A percentile compares a stretch with the other conserved stretches of the same genome.
These are phyloP conservation scores for Cryphonectria carpinicola DNA, from an alignment of 2,329 filamentous ascomycete genomes.

Conservation along the genomic window DNA sequence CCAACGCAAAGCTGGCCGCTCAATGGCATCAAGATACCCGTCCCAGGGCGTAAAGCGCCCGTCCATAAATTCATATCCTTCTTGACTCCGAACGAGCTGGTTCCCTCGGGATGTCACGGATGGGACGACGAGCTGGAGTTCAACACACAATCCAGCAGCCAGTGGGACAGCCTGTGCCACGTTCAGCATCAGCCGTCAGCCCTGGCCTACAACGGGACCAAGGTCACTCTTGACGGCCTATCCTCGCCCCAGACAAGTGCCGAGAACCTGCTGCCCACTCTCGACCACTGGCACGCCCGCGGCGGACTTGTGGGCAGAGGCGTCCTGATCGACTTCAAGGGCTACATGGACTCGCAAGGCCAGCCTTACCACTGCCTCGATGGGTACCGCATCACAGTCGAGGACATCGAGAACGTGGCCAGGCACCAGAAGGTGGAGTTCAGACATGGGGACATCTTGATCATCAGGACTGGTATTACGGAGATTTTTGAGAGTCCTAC, in stretches of 20 bases:
- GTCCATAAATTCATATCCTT: constrained; percentile 44
- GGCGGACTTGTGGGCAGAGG: constrained; percentile 49
- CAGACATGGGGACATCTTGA: constrained; percentile 43
- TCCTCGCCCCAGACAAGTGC: constrained; percentile 31
- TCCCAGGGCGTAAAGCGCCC: constrained; percentile 41
- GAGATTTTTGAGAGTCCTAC: constrained; percentile 45
- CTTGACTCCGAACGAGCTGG: constrained; percentile 35
- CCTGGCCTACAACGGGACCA: constrained; percentile 54
- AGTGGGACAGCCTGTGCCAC: constrained; percentile 61
- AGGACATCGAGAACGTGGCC: constrained; percentile 40
- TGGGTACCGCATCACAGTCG: constrained; percentile 28
- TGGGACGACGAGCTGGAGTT: constrained; percentile 57
- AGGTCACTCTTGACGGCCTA: constrained; percentile 43
- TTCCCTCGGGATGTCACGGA: constrained; percentile 32
- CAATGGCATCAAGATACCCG: constrained; percentile 44
- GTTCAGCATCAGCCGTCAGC: constrained; percentile 49
- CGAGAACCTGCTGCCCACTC: constrained; percentile 42
- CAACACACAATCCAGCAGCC: constrained; percentile 59
- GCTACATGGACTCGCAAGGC: constrained; percentile 12
- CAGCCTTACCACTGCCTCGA: constrained; percentile 16
- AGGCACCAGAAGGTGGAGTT: constrained; percentile 40
- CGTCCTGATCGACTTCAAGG: constrained; percentile 50
- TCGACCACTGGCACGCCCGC: constrained; percentile 37
- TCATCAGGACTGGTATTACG: constrained; percentile 44
- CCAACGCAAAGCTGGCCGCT: constrained; percentile 45